Conservation (phyloP, 2,329 filamentous ascomycete genomes). For the Aspergillus tubingensis region DNA sequence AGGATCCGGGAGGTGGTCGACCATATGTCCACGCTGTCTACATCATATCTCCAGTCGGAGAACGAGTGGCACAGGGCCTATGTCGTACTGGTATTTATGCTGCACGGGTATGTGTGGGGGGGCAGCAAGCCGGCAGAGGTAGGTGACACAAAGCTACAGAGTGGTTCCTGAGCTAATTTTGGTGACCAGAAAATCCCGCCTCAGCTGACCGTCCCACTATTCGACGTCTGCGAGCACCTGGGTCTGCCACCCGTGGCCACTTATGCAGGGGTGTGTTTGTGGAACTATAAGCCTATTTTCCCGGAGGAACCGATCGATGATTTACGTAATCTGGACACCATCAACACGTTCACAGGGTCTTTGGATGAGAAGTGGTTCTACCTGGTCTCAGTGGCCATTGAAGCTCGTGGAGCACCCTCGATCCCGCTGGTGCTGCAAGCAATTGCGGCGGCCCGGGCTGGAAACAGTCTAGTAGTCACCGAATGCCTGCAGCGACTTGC, state of each 20-base stretch:
- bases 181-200: slow-evolving; percentile 65
- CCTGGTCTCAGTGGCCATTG: slow-evolving; percentile 90
- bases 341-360: slow-evolving; percentile 90
- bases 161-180: background rate
- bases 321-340: slow-evolving; percentile 82
- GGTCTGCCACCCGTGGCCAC: slow-evolving; percentile 92
- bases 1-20: slow-evolving; percentile 79
- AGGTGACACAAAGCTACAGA: slow-evolving; percentile 14
- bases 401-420: slow-evolving; percentile 83
- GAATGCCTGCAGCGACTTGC: slow-evolving; percentile 79
- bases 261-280: slow-evolving; percentile 86
- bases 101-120: slow-evolving; percentile 89
- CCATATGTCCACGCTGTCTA: slow-evolving; percentile 78
- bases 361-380: slow-evolving; percentile 99
- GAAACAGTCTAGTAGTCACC: slow-evolving; percentile 71
- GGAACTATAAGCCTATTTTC: slow-evolving; percentile 97
- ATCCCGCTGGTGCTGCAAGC: slow-evolving; percentile 87
- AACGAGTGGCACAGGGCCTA: slow-evolving; percentile 91
- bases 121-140: slow-evolving; percentile 74
- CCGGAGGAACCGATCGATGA: slow-evolving; percentile 76
- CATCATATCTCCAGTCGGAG: slow-evolving; percentile 75
- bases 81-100: slow-evolving; percentile 72
- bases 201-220: slow-evolving; percentile 78
- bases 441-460: slow-evolving; percentile 73
- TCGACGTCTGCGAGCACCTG: slow-evolving; percentile 73